These are phyloP conservation scores for Penicillium robsamsonii DNA, from an alignment of 495 filamentous ascomycete genomes.

Conservation along the genomic window DNA sequence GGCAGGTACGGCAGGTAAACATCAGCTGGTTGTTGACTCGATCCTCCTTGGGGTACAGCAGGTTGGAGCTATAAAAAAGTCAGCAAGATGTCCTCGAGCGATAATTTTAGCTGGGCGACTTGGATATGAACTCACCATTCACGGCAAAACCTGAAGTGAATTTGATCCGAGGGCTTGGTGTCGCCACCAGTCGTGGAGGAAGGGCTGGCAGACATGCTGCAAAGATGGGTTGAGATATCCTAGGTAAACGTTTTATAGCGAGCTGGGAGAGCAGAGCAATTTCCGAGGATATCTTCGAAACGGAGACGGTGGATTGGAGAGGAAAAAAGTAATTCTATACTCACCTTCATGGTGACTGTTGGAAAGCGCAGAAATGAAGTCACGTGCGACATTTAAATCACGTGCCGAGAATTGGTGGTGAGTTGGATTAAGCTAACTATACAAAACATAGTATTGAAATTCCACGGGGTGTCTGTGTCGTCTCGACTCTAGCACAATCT, in stretches of 20 bases:
- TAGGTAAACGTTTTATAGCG: neutral
- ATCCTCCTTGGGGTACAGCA: conserved; percentile 96
- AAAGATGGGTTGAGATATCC: neutral
- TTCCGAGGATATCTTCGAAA: neutral
- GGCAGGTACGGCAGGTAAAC: conserved; percentile 87
- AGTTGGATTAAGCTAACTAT: no score
- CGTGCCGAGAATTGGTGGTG: no score
- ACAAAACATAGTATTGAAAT: no score
- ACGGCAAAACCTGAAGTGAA: conserved; percentile 94
- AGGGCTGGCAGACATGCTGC: conserved; percentile 61
- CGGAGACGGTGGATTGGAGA: neutral
- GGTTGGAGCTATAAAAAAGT: conserved; percentile 67
- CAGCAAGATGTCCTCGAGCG: conserved; percentile 10
- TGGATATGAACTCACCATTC: conserved; percentile 66
- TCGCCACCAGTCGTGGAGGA: conserved; percentile 55
- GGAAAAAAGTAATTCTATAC: neutral
- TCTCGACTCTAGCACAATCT: no score
- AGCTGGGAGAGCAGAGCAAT: neutral
- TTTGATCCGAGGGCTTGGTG: conserved; percentile 65
- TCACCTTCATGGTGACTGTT: neutral
- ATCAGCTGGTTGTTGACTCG: conserved; percentile 59
- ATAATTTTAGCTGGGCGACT: no score
- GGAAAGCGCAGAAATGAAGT: neutral
- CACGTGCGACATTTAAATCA: no score
- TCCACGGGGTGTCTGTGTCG: no score